phyloP scores from a whole-genome alignment of 2,329 filamentous ascomycete genomes.

The Alternaria sp. region DNA sequence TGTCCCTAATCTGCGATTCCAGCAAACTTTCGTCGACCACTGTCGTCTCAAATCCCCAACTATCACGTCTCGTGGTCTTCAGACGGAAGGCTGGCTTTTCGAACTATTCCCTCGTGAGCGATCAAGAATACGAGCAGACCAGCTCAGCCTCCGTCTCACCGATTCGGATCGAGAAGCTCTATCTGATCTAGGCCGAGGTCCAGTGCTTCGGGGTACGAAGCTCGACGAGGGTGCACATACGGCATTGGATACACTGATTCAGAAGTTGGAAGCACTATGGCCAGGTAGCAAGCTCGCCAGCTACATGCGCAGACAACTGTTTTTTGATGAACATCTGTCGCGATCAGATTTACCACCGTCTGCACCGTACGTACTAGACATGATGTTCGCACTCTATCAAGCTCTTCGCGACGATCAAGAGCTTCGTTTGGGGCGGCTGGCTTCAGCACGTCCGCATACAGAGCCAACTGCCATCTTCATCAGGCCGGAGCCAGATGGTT shows the following conservation, averaged over 20 bases:
- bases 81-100: slow-evolving; percentile 19
- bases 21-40: slow-evolving; percentile 21
- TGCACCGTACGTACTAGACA: slow-evolving; percentile 9
- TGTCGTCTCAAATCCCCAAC: slow-evolving; percentile 19
- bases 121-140: not conserved
- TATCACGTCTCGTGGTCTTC: slow-evolving; percentile 9
- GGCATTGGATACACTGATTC: not conserved
- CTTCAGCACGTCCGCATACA: not conserved
- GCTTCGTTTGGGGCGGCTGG: slow-evolving; percentile 12
- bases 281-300: not conserved
- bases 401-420: slow-evolving; percentile 8
- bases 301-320: not conserved
- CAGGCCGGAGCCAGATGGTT: not conserved
- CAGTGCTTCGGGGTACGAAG: not conserved
- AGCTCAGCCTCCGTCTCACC: not conserved
- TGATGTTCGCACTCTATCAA: slow-evolving; percentile 13
- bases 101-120: not conserved
- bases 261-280: not conserved
- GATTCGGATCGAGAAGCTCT: not conserved
- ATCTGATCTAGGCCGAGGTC: not conserved
- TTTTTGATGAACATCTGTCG: not conserved
- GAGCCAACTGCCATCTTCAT: slow-evolving; percentile 18
- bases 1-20: slow-evolving; percentile 2
- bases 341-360: not conserved
- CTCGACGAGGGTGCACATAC: not conserved